phyloP scores from a whole-genome alignment of 805 yeast genomes.

The Starmerella lactis-condensi region DNA sequence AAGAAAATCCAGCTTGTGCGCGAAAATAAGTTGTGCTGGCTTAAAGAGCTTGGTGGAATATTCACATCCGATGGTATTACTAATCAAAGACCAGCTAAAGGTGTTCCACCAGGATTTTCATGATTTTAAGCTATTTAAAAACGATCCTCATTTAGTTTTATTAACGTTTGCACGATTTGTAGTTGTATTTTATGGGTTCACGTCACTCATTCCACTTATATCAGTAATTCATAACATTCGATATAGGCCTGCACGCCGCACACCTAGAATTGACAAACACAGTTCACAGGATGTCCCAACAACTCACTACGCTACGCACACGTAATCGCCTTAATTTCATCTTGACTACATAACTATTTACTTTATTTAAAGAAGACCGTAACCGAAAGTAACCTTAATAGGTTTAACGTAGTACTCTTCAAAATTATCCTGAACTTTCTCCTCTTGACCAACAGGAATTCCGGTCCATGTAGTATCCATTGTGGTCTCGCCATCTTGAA shows the following conservation, averaged over 20 bases:
- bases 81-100: slow-evolving; percentile 26
- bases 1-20: slow-evolving; percentile 36
- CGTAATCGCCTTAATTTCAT: too few relatives aligned
- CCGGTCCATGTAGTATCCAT: slow-evolving; percentile 66
- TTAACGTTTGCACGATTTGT: not conserved
- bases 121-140: not conserved
- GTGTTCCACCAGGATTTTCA: slow-evolving; percentile 73
- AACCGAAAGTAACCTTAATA: slow-evolving; percentile 82
- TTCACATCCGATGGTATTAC: slow-evolving; percentile 23
- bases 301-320: too few relatives aligned
- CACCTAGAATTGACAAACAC: too few relatives aligned
- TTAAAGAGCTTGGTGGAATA: slow-evolving; percentile 28
- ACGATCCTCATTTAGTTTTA: not conserved
- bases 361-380: slow-evolving; percentile 39
- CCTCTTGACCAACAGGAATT: slow-evolving; percentile 94
- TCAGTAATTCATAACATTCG: not conserved
- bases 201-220: not conserved
- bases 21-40: slow-evolving; percentile 36
- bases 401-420: slow-evolving; percentile 77
- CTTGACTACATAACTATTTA: too few relatives aligned
- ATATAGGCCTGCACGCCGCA: too few relatives aligned
- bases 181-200: not conserved
- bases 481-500: slow-evolving; percentile 70
- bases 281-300: too few relatives aligned
- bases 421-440: slow-evolving; percentile 58